A percentile compares a stretch with the other conserved stretches of the same genome.
phyloP scores from a whole-genome alignment of 2,329 filamentous ascomycete genomes.

The Aspergillus chevalieri region DNA sequence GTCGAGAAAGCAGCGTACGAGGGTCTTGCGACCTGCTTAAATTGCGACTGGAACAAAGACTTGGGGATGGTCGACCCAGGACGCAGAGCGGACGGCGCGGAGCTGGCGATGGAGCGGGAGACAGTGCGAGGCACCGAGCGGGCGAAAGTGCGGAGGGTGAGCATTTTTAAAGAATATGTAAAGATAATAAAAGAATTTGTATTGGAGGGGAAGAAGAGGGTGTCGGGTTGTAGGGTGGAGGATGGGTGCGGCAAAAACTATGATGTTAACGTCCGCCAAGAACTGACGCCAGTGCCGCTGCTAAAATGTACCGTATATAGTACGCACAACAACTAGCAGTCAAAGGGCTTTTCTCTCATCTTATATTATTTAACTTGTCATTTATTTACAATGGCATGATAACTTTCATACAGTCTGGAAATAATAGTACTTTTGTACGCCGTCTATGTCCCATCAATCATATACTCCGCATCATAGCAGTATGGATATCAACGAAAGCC shows the following conservation, averaged over 20 bases:
- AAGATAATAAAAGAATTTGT: background rate
- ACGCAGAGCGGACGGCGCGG: slow-evolving; percentile 41
- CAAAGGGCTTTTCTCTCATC: background rate
- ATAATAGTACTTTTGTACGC: background rate
- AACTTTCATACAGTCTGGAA: background rate
- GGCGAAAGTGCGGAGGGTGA: slow-evolving; percentile 60
- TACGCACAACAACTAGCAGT: background rate
- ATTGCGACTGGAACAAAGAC: slow-evolving; percentile 45
- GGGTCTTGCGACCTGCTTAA: slow-evolving; percentile 39
- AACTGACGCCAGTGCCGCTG: slow-evolving; percentile 2
- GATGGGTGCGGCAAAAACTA: slow-evolving; percentile 13
- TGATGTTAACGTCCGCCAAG: slow-evolving; percentile 26
- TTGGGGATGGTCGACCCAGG: slow-evolving; percentile 45
- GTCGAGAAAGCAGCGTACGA: slow-evolving; percentile 45
- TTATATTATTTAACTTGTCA: background rate
- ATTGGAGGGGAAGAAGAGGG: background rate
- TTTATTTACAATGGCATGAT: background rate
- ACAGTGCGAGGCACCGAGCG: slow-evolving; percentile 62
- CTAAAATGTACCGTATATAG: background rate
- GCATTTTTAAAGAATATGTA: slow-evolving; percentile 48
- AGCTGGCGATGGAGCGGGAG: slow-evolving; percentile 50
- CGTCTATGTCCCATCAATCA: slow-evolving; percentile 4
- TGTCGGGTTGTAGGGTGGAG: slow-evolving; percentile 2
- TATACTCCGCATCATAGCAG: background rate
- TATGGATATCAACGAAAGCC: slow-evolving; percentile 11